Evolutionary conservation across 23 red algal genomes (phyloP), one percentile per base, ranked within the genome.

Genomic region (Cyanidiococcus yangmingshanensis): DNA sequence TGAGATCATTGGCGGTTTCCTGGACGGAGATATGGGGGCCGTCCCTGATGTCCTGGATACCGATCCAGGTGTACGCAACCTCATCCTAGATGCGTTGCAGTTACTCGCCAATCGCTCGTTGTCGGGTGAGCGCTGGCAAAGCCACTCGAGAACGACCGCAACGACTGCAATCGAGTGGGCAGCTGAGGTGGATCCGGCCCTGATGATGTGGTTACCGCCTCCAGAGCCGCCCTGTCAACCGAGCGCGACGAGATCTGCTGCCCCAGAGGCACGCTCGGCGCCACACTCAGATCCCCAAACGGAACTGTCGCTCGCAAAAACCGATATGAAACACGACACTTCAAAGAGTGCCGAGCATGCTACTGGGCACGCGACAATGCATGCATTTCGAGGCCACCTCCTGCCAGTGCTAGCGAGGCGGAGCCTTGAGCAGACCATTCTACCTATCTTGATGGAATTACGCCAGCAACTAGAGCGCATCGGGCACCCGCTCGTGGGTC

Each of bases 11-110:
- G 63, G n/a, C n/a, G 32, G n/a, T 25, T 30, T 32, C 3, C 32
- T 71, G 63, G 63, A 71, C 63, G 63, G 63, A 2, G 63, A 71
- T 3, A 32, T 25, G 63, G n/a, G 63, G 21, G 12, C 63, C n/a
- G 7, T 54, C 21, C 63, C 63, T 7, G 32, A 12, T 25, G 32
- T 35, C n/a, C n/a, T 35, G n/a, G 63, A 25, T 29, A 29, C 15
- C 16, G n/a, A 35, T 35, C 7, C 21, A 29, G 27, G n/a, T 7
- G n/a, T 71, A 29, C 27, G 32, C 63, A 35, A 35, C 63, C 16
- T 71, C 7, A 7, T 71, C 7, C 7, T 29, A 7, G 63, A 71
- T 71, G 27, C 63, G 63, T 35, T 71, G 63, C 7, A 35, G 63
- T 29, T 71, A 29, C 32, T 71, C n/a, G n/a, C 21, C n/a, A 71